These are phyloP conservation scores for Spathaspora passalidarum DNA, from an alignment of 805 yeast genomes.

Conservation along the genomic window DNA sequence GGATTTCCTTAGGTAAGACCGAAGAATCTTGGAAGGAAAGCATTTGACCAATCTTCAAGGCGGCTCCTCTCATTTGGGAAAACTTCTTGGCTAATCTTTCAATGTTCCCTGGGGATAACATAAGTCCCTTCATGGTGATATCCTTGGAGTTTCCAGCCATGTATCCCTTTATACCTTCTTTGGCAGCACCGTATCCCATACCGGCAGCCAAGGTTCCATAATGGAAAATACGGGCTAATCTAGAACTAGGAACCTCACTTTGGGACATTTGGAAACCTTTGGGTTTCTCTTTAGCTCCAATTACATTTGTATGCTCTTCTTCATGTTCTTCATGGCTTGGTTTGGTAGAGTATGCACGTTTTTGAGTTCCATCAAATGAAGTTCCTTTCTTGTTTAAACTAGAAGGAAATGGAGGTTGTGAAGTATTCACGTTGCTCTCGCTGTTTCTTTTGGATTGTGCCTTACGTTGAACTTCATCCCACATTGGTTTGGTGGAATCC, in stretches of 20 bases:
- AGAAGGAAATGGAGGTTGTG: constrained; percentile 1
- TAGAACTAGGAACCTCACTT: constrained; percentile 80
- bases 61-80: constrained; percentile 98
- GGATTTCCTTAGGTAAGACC: constrained; percentile 81
- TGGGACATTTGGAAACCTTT: constrained; percentile 49
- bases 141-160: constrained; percentile 47
- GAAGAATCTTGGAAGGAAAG: constrained; percentile 90
- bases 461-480: constrained; percentile 15
- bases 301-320: neutral
- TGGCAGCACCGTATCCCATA: constrained; percentile 78
- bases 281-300: constrained; percentile 8
- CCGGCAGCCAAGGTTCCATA: constrained; percentile 92
- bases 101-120: constrained; percentile 78
- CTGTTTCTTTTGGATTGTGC: constrained; percentile 9
- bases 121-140: constrained; percentile 51
- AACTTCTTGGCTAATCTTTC: constrained; percentile 86
- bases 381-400: neutral
- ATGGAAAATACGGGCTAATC: constrained; percentile 87
- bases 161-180: constrained; percentile 69
- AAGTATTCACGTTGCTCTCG: constrained; percentile 4
- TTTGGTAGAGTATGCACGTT: constrained; percentile 10
- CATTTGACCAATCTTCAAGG: constrained; percentile 95
- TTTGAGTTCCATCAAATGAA: constrained; percentile 2
- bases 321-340: neutral
- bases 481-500: constrained; percentile 22